Evolutionary conservation across 768 basidiomycete genomes (phyloP), one percentile per base, ranked within the genome.

Genomic region (Gyrodon lividus): DNA sequence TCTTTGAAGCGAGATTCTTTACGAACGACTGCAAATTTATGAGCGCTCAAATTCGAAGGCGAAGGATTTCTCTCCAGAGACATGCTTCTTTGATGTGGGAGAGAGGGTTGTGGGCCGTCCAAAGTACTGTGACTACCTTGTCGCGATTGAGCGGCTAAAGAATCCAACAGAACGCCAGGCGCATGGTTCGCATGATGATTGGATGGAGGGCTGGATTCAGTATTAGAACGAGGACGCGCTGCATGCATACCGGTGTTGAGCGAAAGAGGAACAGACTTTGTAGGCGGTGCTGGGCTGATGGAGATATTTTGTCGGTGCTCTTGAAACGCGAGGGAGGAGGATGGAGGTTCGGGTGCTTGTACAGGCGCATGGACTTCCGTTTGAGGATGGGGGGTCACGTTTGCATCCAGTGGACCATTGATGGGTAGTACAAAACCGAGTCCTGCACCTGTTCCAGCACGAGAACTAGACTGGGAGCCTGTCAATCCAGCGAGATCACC

Each of bases 401-500:
- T 24, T 14, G 35, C 17, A 13, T 28, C 38, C 6, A 23, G 6
- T 26, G 70, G 57, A 14, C 20, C 38, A 45, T 61, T 46, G 20
- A 68, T 70, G 6, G 65, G 58, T n/a, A 44, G 58, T n/a, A 44
- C 42, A 50, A 79, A 71, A 8, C 76, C 77, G 40, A 80, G 72
- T n/a, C 71, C 74, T 14, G 76, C 75, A 50, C 73, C 76, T 4
- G 72, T 73, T 23, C 76, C 79, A 39, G 74, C 72, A 37, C 80
- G 79, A 34, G 78, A 77, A 54, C 75, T 75, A 34, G 76, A 72
- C 58, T 79, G 79, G 6, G 81, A 78, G 7, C 65, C 26, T 28
- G 77, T 74, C 17, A 83, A 64, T 16, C 79, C 77, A 24, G 77
- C 77, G 35, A 85, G 70, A 51, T 86, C 84, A 35, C 71, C 74